Conservation (phyloP, 352 stramenopile species). For the Globisporangium emineosum region DNA sequence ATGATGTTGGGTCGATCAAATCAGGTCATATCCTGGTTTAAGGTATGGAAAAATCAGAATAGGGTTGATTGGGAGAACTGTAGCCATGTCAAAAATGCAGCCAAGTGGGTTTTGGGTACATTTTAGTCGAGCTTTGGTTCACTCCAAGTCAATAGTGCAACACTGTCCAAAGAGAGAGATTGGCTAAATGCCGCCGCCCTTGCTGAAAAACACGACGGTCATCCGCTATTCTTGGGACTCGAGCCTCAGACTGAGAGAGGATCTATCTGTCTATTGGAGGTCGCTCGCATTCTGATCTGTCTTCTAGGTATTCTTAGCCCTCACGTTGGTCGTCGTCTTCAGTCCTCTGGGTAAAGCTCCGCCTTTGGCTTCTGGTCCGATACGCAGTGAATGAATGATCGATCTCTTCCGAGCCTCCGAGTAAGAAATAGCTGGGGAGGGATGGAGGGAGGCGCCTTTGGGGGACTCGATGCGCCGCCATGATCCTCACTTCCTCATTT, state of each 20-base stretch:
- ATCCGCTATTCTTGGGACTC: not conserved
- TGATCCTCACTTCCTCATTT: slow-evolving; percentile 13
- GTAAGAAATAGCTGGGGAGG: slow-evolving; percentile 2
- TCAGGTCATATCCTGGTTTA: no score
- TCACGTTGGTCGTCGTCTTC: not conserved
- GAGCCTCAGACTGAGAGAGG: not conserved
- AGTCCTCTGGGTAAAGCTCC: not conserved
- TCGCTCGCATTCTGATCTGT: not conserved
- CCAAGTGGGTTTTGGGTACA: no score
- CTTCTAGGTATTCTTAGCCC: not conserved
- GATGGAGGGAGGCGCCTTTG: not conserved
- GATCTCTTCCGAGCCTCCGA: slow-evolving; percentile 8
- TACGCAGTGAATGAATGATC: not conserved
- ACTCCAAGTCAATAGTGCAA: not conserved
- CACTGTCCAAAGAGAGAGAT: not conserved
- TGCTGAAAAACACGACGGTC: not conserved
- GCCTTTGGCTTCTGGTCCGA: not conserved
- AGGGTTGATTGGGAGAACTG: no score
- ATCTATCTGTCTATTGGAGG: not conserved
- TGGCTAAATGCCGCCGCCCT: not conserved
- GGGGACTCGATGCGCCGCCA: not conserved
- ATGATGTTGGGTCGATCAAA: no score
- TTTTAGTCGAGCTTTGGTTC: no score
- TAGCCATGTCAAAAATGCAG: no score
- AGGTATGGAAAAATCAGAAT: no score